These are phyloP conservation scores for Sporisorium iseilematis-ciliati DNA, from an alignment of 1,284 basidiomycete species.

Conservation along the genomic window DNA sequence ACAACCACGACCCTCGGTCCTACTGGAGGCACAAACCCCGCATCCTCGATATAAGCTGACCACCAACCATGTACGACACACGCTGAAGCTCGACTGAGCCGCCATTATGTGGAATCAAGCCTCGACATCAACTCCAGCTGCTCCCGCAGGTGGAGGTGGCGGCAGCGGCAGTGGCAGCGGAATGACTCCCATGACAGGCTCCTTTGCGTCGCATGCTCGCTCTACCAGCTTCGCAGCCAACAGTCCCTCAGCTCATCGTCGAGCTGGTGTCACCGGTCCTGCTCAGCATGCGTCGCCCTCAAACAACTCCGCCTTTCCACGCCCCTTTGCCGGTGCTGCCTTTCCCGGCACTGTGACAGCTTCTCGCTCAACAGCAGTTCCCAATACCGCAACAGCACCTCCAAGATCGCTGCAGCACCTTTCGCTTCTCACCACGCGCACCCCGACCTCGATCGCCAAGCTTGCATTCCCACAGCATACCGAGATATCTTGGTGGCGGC, in stretches of 20 bases:
- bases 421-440: constrained; percentile 23
- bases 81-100: constrained; percentile 11
- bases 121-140: background rate
- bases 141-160: background rate
- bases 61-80: background rate
- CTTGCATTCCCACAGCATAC: constrained; percentile 22
- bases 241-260: constrained; percentile 25
- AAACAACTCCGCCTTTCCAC: constrained; percentile 6
- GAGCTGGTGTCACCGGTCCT: constrained; percentile 11
- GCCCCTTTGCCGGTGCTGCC: constrained; percentile 17
- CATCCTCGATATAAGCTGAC: background rate
- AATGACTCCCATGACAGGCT: constrained; percentile 18
- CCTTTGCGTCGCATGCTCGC: constrained; percentile 24
- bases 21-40: background rate
- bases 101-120: constrained; percentile 19
- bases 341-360: constrained; percentile 31
- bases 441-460: constrained; percentile 32
- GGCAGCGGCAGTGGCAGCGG: constrained; percentile 11
- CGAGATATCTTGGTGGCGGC: constrained; percentile 25
- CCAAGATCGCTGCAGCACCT: constrained; percentile 24
- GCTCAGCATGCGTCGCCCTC: constrained; percentile 34
- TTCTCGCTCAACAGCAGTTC: constrained; percentile 23
- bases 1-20: no score
- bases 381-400: constrained; percentile 13
- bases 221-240: constrained; percentile 11